These are phyloP conservation scores for Rhodotorula sp. DNA, from an alignment of 1,284 basidiomycete species.

Conservation along the genomic window DNA sequence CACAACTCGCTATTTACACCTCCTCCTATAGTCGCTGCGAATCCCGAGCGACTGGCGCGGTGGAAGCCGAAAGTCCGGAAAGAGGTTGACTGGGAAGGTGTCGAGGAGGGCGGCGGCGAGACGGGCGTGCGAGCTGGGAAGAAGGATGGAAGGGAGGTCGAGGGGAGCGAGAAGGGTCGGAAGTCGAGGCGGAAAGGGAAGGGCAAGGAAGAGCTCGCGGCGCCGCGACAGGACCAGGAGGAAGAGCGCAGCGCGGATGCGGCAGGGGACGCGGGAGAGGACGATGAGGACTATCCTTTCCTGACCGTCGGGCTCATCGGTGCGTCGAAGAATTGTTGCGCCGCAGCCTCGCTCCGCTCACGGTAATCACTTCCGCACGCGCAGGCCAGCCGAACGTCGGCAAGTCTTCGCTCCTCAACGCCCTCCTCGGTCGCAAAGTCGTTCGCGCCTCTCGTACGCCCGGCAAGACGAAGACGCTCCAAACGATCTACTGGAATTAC, in stretches of 20 bases:
- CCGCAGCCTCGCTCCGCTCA: background rate
- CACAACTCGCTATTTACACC: slow-evolving; percentile 69
- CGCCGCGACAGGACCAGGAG: background rate
- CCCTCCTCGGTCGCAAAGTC: slow-evolving; percentile 74
- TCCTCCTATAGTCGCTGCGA: slow-evolving; percentile 59
- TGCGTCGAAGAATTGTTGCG: slow-evolving; percentile 43
- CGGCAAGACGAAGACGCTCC: slow-evolving; percentile 61
- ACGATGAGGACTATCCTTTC: slow-evolving; percentile 46
- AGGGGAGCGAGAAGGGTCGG: slow-evolving; percentile 39
- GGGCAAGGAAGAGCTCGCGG: slow-evolving; percentile 42
- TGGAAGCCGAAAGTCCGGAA: slow-evolving; percentile 68
- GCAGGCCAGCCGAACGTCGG: slow-evolving; percentile 89
- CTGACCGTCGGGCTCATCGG: slow-evolving; percentile 82
- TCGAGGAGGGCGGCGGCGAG: slow-evolving; percentile 32
- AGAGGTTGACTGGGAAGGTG: slow-evolving; percentile 68
- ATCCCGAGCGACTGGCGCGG: slow-evolving; percentile 57
- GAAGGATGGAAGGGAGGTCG: slow-evolving; percentile 53
- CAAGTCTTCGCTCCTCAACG: slow-evolving; percentile 86
- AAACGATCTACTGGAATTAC: slow-evolving; percentile 80
- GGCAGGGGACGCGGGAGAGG: slow-evolving; percentile 20
- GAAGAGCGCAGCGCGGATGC: slow-evolving; percentile 6
- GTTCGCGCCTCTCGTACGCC: slow-evolving; percentile 85
- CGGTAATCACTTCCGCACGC: background rate
- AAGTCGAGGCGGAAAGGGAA: slow-evolving; percentile 48
- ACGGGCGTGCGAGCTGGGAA: slow-evolving; percentile 45